These are phyloP conservation scores for Neofusicoccum parvum DNA, from an alignment of 2,329 filamentous ascomycete species.

Conservation along the genomic window DNA sequence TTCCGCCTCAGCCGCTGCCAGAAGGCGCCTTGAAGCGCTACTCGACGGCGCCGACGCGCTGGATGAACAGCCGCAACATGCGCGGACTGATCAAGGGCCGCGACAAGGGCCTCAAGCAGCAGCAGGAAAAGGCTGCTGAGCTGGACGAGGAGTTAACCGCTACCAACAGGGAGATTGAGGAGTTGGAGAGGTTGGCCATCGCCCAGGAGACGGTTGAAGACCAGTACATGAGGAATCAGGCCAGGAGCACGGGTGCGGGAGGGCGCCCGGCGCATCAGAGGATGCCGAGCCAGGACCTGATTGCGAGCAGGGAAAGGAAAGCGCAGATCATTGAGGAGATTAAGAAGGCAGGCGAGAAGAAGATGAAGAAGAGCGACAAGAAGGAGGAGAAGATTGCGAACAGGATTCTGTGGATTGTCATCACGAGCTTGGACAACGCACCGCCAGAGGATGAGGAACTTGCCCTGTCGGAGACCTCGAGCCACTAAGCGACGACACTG, in stretches of 20 bases:
- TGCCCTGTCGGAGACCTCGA: background rate
- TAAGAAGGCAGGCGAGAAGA: slow-evolving; percentile 11
- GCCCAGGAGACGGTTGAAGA: background rate
- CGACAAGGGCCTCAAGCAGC: slow-evolving; percentile 4
- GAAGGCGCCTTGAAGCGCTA: slow-evolving; percentile 2
- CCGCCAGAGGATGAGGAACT: background rate
- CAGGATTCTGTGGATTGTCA: slow-evolving; percentile 13
- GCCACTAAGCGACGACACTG: background rate
- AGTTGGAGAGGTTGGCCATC: background rate
- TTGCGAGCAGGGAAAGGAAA: background rate
- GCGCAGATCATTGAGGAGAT: slow-evolving; percentile 15
- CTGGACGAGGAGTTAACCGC: background rate
- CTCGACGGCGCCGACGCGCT: slow-evolving; percentile 2
- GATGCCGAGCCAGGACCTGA: slow-evolving; percentile 4
- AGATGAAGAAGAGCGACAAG: slow-evolving; percentile 16
- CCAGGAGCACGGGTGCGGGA: background rate
- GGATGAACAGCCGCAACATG: slow-evolving; percentile 12
- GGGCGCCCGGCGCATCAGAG: background rate
- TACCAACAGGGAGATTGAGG: background rate
- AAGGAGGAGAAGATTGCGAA: slow-evolving; percentile 18
- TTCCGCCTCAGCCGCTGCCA: background rate
- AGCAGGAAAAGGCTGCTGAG: slow-evolving; percentile 7
- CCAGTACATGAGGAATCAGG: background rate
- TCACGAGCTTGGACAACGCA: background rate
- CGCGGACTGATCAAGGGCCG: background rate